phyloP scores from a whole-genome alignment of 2,329 filamentous ascomycete genomes.

The Trichoderma harzianum region DNA sequence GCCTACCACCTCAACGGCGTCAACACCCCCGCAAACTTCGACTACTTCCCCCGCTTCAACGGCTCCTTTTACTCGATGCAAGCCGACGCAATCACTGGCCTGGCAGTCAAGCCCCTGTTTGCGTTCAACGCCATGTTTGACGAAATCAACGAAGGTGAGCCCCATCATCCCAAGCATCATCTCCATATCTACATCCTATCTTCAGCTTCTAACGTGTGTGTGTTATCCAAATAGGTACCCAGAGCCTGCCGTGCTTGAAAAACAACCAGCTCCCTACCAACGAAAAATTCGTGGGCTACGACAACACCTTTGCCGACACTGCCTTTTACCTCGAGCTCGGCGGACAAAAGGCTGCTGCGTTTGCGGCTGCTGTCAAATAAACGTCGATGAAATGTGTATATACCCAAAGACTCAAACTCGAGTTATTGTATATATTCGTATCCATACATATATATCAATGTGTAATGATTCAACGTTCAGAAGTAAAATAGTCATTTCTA shows the following conservation, averaged over 20 bases:
- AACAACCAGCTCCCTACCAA: constrained; percentile 12
- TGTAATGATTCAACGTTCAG: not conserved
- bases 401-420: not conserved
- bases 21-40: not conserved
- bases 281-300: constrained; percentile 14
- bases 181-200: not conserved
- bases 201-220: not conserved
- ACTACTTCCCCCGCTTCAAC: constrained; percentile 16
- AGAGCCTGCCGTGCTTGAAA: constrained; percentile 6
- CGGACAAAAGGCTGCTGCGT: constrained; percentile 5
- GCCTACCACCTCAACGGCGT: constrained; percentile 15
- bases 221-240: not conserved
- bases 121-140: constrained; percentile 17
- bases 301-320: not conserved
- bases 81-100: not conserved
- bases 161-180: too few species aligned
- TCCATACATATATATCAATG: not conserved
- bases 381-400: not conserved
- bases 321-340: constrained; percentile 2
- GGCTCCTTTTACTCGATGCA: constrained; percentile 14
- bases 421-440: not conserved
- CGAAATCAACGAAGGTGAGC: constrained; percentile 9
- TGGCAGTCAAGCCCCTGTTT: constrained; percentile 2
- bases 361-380: not conserved
- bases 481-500: not conserved